Evolutionary conservation across 2,329 filamentous ascomycete species (phyloP).

Genomic region (Ceratocystiopsis brevicomis): DNA sequence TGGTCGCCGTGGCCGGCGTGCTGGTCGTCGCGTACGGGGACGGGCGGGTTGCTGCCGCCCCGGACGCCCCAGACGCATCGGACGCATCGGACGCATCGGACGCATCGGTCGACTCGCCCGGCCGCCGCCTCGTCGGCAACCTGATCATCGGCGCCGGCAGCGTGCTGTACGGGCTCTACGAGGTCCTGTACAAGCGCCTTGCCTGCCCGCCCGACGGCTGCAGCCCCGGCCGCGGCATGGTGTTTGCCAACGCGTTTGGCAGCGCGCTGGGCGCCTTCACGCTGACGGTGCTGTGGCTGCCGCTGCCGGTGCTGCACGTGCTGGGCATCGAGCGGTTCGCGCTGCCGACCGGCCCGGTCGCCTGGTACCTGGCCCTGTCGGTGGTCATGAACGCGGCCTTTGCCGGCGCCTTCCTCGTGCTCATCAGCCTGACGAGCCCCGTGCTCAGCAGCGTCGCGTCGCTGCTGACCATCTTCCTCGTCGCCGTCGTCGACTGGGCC

Average conservation of each 20-base stretch:
- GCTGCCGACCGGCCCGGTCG: conserved; percentile 58
- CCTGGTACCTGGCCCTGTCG: conserved; percentile 60
- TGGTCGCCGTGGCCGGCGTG: conserved; percentile 73
- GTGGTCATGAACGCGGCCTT: conserved; percentile 81
- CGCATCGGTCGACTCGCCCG: neutral
- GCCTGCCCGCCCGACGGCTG: conserved; percentile 87
- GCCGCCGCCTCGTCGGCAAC: conserved; percentile 57
- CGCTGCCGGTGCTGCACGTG: conserved; percentile 65
- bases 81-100: no score
- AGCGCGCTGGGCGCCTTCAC: conserved; percentile 78
- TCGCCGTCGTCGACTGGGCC: conserved; percentile 79
- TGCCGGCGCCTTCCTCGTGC: conserved; percentile 76
- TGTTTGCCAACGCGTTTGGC: conserved; percentile 88
- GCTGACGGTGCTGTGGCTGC: conserved; percentile 74
- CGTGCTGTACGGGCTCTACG: conserved; percentile 88
- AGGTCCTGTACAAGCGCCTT: conserved; percentile 85
- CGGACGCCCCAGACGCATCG: no score
- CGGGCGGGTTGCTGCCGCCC: no score
- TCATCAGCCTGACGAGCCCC: conserved; percentile 83
- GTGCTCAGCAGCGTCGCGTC: conserved; percentile 86
- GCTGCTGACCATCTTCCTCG: conserved; percentile 88
- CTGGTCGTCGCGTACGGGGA: conserved; percentile 93
- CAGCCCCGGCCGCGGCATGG: conserved; percentile 69
- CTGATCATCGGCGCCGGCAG: conserved; percentile 80
- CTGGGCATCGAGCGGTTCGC: conserved; percentile 67